phyloP scores from a whole-genome alignment of 345 rosid genomes.

The Brassica cretica region DNA sequence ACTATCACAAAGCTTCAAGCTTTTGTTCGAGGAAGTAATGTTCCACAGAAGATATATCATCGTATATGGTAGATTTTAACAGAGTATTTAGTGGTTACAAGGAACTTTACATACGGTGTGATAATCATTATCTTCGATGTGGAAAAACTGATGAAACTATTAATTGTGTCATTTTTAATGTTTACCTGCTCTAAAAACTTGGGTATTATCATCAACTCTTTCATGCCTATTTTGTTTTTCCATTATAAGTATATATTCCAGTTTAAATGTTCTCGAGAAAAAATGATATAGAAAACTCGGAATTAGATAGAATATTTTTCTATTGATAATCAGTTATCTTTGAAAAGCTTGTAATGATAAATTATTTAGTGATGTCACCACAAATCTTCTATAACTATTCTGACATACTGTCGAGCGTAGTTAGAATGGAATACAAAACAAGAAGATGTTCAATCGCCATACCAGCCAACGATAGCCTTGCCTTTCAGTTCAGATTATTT shows the following conservation, averaged over 20 bases:
- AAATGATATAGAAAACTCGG: no score
- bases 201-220: not conserved
- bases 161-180: not conserved
- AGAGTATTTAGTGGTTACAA: not conserved
- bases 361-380: no score
- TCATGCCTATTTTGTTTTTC: no score
- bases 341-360: no score
- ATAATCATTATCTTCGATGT: not conserved
- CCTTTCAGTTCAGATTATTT: not conserved
- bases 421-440: not conserved
- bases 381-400: no score
- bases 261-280: no score
- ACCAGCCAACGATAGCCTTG: not conserved
- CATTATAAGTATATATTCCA: no score
- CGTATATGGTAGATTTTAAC: not conserved
- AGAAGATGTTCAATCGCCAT: not conserved
- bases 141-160: not conserved
- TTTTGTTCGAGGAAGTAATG: not conserved
- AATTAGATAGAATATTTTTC: no score
- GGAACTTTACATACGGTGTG: not conserved
- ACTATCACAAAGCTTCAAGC: not conserved
- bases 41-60: not conserved
- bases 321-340: no score
- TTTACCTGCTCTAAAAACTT: not conserved
- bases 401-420: not conserved